phyloP scores from a whole-genome alignment of 306 rosid species.

The Prunus salicina region DNA sequence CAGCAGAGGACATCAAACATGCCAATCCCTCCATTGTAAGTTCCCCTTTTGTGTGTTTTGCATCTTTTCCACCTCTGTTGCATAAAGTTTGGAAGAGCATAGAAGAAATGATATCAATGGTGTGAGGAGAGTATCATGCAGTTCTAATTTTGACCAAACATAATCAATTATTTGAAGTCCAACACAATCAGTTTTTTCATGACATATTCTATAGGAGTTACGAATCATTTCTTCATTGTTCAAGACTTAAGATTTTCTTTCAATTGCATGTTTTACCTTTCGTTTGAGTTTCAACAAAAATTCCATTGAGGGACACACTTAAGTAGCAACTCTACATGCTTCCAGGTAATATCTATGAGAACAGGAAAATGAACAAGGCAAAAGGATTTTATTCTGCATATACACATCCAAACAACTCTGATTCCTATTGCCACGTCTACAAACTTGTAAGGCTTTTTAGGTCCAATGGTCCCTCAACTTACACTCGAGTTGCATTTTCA shows the following conservation, averaged over 20 bases:
- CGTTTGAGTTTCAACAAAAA: neutral
- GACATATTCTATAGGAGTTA: neutral
- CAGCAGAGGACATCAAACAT: slow-evolving; percentile 56
- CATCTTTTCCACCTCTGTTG: neutral
- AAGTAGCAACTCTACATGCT: neutral
- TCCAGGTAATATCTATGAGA: neutral
- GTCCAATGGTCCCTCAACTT: too few species aligned
- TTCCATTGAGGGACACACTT: too few species aligned
- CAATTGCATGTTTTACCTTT: too few species aligned
- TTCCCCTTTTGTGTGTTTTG: neutral
- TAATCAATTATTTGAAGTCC: neutral
- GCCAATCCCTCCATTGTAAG: slow-evolving; percentile 51
- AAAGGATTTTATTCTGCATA: neutral
- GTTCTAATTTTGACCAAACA: neutral
- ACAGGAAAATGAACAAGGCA: neutral
- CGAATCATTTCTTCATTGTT: neutral
- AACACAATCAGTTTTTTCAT: neutral
- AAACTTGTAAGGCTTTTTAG: neutral
- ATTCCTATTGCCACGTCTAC: neutral
- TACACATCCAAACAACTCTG: neutral
- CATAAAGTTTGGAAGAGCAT: neutral
- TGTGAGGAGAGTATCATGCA: neutral
- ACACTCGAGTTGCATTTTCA: too few species aligned
- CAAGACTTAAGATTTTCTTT: too few species aligned
- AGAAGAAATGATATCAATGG: neutral